These are phyloP conservation scores for Lolium perenne DNA, from an alignment of 176 grass and related monocot species.

Conservation along the genomic window DNA sequence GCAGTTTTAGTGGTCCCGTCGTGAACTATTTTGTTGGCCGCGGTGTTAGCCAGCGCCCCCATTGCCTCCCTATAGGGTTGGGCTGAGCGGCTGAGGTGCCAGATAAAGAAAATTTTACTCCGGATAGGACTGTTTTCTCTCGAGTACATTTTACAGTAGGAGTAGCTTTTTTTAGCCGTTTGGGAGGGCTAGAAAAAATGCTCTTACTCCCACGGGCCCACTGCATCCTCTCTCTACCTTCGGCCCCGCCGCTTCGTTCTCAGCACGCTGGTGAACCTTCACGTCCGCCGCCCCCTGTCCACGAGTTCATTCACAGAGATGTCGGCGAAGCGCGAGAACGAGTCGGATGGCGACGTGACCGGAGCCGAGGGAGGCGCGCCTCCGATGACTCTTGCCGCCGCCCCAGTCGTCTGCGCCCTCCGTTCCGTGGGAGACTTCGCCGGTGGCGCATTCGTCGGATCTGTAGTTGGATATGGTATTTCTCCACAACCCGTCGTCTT, in stretches of 20 bases:
- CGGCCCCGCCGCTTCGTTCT: not conserved
- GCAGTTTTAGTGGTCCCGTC: too few relatives aligned
- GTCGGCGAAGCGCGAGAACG: constrained; percentile 55
- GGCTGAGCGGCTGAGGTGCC: too few relatives aligned
- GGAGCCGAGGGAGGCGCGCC: constrained; percentile 17
- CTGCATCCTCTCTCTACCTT: too few relatives aligned
- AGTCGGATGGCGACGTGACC: constrained; percentile 22
- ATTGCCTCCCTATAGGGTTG: too few relatives aligned
- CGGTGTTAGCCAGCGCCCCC: too few relatives aligned
- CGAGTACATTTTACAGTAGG: too few relatives aligned
- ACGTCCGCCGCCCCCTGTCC: not conserved
- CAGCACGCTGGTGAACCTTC: not conserved
- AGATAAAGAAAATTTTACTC: too few relatives aligned
- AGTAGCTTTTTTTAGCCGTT: too few relatives aligned
- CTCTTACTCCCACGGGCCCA: too few relatives aligned
- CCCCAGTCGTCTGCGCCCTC: constrained; percentile 64
- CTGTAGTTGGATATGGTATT: constrained; percentile 82
- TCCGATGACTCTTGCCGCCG: not conserved
- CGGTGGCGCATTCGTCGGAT: constrained; percentile 69
- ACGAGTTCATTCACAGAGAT: constrained; percentile 10
- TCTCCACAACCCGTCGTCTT: not conserved
- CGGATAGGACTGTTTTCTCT: too few relatives aligned
- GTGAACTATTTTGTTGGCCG: too few relatives aligned
- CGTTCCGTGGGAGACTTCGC: constrained; percentile 77
- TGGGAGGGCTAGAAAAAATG: too few relatives aligned